phyloP scores from a whole-genome alignment of 139 green algal species.

The Tetradesmus obliquus region DNA sequence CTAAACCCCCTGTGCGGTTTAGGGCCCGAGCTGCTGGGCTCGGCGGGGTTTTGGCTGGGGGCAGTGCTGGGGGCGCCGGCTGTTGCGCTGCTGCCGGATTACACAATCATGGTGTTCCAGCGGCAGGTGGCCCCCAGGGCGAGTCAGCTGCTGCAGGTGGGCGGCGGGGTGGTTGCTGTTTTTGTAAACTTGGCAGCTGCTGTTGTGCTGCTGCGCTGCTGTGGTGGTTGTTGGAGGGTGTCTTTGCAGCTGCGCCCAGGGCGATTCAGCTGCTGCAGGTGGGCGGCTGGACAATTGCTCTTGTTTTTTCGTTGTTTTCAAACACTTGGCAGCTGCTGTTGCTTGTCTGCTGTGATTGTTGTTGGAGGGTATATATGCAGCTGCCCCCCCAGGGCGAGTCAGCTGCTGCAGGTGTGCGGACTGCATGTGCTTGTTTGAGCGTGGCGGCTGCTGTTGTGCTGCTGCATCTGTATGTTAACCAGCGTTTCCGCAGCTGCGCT shows the following conservation, averaged over 20 bases:
- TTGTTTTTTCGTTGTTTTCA: too few species aligned
- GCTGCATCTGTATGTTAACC: background rate
- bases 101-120: conserved; percentile 54
- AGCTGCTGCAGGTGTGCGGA: background rate
- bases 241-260: too few species aligned
- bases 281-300: too few species aligned
- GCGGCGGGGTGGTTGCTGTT: background rate
- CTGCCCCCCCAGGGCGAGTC: too few species aligned
- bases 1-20: conserved; percentile 39
- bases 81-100: conserved; percentile 61
- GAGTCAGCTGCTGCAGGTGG: conserved; percentile 59
- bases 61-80: conserved; percentile 52
- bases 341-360: too few species aligned
- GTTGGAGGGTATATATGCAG: too few species aligned
- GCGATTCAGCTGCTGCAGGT: too few species aligned
- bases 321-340: too few species aligned
- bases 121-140: conserved; percentile 45
- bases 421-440: background rate
- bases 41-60: conserved; percentile 35
- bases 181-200: background rate
- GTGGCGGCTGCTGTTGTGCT: background rate
- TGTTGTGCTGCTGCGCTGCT: background rate
- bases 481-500: background rate
- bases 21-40: conserved; percentile 27
- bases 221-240: background rate